A percentile compares a stretch with the other conserved stretches of the same genome.
Evolutionary conservation across 2,329 filamentous ascomycete genomes (phyloP).

Genomic region (Elsinoe fawcettii): DNA sequence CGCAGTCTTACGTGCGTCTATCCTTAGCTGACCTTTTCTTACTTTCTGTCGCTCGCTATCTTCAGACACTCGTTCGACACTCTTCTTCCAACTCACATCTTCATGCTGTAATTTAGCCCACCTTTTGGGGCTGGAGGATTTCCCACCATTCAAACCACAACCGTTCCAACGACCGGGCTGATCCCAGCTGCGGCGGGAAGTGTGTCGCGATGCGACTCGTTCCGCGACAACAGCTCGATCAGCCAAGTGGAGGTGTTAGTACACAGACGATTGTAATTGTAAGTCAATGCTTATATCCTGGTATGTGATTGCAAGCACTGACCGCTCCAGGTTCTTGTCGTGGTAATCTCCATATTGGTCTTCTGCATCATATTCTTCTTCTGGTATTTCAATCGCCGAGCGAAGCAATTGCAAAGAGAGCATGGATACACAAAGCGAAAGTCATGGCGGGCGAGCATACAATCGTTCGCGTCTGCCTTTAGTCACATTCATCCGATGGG

Average conservation of each 20-base stretch:
- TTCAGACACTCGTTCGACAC: neutral
- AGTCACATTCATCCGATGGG: neutral
- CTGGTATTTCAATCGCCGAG: slow-evolving; percentile 9
- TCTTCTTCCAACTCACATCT: slow-evolving; percentile 1
- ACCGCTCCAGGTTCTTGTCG: slow-evolving; percentile 16
- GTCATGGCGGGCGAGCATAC: slow-evolving; percentile 14
- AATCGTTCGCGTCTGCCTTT: slow-evolving; percentile 7
- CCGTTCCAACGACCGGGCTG: slow-evolving; percentile 12
- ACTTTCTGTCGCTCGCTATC: slow-evolving; percentile 2
- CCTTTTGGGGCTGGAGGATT: slow-evolving; percentile 7
- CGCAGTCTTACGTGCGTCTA: slow-evolving; percentile 1
- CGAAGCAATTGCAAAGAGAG: slow-evolving; percentile 10
- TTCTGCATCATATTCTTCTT: slow-evolving; percentile 17
- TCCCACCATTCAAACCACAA: neutral
- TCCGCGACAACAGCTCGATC: slow-evolving; percentile 11
- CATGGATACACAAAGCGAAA: slow-evolving; percentile 1
- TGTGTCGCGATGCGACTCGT: slow-evolving; percentile 9
- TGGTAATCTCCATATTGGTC: slow-evolving; percentile 16
- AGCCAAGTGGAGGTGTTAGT: neutral
- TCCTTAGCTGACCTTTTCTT: neutral
- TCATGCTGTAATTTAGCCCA: slow-evolving; percentile 10
- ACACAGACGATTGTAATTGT: slow-evolving; percentile 14
- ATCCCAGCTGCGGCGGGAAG: slow-evolving; percentile 12
- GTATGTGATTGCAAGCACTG: neutral
- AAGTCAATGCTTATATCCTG: neutral